Conservation (phyloP, 305 asterid species). For the Galium porrigens region DNA sequence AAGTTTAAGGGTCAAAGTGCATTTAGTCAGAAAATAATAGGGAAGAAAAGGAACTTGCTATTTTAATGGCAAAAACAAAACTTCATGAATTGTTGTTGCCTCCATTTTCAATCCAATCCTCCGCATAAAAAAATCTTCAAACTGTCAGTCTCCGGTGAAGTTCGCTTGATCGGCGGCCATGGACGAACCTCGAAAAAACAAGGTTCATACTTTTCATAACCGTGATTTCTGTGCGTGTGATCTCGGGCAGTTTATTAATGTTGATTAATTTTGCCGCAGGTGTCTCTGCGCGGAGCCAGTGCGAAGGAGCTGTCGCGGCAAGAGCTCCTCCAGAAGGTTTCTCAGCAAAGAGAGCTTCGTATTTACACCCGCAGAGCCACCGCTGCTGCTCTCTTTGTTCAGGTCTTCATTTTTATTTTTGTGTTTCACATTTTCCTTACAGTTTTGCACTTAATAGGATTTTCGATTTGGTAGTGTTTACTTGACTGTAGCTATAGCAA, state of each 20-base stretch:
- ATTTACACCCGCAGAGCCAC: conserved; percentile 55
- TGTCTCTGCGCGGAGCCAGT: conserved; percentile 92
- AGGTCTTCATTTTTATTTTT: conserved; percentile 25
- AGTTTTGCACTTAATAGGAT: not conserved
- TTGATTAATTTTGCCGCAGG: conserved; percentile 26
- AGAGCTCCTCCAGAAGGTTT: conserved; percentile 60
- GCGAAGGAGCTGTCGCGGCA: conserved; percentile 74
- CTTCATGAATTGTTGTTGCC: not conserved
- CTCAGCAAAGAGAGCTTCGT: conserved; percentile 69
- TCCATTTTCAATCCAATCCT: not conserved
- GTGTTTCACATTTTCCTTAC: not conserved
- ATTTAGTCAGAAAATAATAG: not conserved
- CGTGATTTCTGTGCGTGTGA: not conserved
- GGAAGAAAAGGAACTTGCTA: not conserved
- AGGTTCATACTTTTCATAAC: conserved; percentile 16
- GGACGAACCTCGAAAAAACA: conserved; percentile 20
- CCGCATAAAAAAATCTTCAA: not conserved
- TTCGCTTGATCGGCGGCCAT: conserved; percentile 11
- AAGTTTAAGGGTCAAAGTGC: not conserved
- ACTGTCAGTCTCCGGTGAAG: not conserved
- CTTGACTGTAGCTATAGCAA: not conserved
- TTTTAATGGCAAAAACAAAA: not conserved
- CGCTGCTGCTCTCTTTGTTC: conserved; percentile 57
- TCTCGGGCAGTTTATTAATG: not conserved
- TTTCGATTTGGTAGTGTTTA: not conserved